Percentiles rank a stretch among this genome's conserved stretches.
These are phyloP conservation scores for Pseudoneurospora amorphoporcata DNA, from an alignment of 495 filamentous ascomycete species.

Conservation along the genomic window DNA sequence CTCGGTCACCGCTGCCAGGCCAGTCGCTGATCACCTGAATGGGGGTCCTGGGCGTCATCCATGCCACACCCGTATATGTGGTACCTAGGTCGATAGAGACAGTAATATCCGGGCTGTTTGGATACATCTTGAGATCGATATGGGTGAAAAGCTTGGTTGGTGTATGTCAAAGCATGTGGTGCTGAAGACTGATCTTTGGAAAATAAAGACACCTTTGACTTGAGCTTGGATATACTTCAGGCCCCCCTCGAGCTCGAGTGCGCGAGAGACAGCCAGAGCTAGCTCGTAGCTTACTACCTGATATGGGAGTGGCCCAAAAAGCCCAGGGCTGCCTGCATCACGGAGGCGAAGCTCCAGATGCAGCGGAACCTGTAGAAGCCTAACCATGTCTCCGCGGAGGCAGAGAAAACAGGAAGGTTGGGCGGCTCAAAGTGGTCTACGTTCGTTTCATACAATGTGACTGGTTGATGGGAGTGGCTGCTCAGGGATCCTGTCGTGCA, in stretches of 20 bases:
- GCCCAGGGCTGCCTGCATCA: neutral
- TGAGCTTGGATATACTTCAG: no score
- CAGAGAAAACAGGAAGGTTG: neutral
- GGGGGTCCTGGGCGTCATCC: slow-evolving; percentile 33
- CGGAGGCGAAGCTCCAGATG: neutral
- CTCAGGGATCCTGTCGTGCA: neutral
- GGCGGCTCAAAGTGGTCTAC: neutral
- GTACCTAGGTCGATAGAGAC: slow-evolving; percentile 54
- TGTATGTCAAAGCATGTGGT: neutral
- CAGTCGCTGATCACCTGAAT: slow-evolving; percentile 50
- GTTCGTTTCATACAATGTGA: neutral
- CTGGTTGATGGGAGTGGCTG: neutral
- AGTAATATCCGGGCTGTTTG: slow-evolving; percentile 38
- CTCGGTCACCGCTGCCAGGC: slow-evolving; percentile 41
- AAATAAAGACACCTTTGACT: neutral
- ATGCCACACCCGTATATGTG: slow-evolving; percentile 54
- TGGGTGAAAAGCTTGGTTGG: neutral
- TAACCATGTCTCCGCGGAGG: neutral
- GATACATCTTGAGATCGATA: neutral
- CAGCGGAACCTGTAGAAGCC: neutral
- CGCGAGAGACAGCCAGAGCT: neutral
- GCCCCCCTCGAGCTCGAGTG: neutral
- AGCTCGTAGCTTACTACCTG: neutral
- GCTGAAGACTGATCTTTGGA: neutral
- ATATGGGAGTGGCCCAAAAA: neutral